These are phyloP conservation scores for Pichia sp. DNA, from an alignment of 1,139 yeast species.

Conservation along the genomic window DNA sequence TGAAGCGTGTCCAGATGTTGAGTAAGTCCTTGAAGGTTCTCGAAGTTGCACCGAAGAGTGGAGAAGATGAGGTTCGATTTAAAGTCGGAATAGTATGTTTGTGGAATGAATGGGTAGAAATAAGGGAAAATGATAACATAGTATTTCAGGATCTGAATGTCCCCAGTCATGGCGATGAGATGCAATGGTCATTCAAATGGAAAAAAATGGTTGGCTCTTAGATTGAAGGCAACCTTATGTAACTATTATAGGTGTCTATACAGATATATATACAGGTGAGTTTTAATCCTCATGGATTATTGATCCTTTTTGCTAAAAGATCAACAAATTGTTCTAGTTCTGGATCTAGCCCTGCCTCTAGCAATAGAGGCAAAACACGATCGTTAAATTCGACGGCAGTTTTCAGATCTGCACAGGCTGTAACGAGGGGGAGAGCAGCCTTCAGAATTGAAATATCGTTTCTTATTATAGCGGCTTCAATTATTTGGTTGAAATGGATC, in stretches of 20 bases:
- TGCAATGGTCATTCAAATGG: conserved; percentile 28
- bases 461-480: conserved; percentile 28
- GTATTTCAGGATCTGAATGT: conserved; percentile 18
- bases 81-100: conserved; percentile 22
- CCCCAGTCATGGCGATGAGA: conserved; percentile 7
- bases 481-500: conserved; percentile 34
- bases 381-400: conserved; percentile 20
- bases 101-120: conserved; percentile 19
- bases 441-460: conserved; percentile 24
- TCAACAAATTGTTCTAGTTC: conserved; percentile 14
- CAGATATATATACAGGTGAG: conserved; percentile 7
- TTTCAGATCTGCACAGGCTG: conserved; percentile 18
- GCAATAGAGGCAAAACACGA: conserved; percentile 24
- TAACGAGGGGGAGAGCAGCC: conserved; percentile 31
- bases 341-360: conserved; percentile 15
- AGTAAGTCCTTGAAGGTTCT: conserved; percentile 13
- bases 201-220: conserved; percentile 20
- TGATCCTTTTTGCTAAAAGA: conserved; percentile 13
- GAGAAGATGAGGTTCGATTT: neutral
- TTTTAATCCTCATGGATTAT: neutral
- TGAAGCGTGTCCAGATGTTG: conserved; percentile 8
- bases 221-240: neutral
- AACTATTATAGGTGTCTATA: neutral
- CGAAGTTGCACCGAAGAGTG: neutral
- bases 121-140: conserved; percentile 19